Conservation (phyloP, 1,284 basidiomycete species). For the Microbotryum violaceum region DNA sequence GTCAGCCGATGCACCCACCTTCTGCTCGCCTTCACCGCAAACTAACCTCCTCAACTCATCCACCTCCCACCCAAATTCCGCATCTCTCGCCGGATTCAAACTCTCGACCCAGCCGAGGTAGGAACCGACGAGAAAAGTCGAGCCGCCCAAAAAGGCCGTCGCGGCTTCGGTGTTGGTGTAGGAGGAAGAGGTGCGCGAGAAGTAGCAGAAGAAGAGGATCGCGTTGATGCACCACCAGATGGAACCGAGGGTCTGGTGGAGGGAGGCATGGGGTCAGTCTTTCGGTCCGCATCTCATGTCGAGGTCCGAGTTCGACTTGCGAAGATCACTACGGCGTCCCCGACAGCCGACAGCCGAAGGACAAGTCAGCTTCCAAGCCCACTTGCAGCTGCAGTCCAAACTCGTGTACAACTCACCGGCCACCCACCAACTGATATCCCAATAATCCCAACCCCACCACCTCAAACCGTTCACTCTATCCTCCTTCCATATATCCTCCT, state of each 20-base stretch:
- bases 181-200: neutral
- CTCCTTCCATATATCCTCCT: neutral
- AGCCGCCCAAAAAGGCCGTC: slow-evolving; percentile 23
- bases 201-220: slow-evolving; percentile 18
- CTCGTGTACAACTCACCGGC: neutral
- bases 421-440: slow-evolving; percentile 20
- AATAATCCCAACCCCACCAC: slow-evolving; percentile 4
- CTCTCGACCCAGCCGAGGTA: slow-evolving; percentile 26
- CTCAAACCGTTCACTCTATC: neutral
- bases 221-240: slow-evolving; percentile 24
- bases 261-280: neutral
- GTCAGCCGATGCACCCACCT: no score
- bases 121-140: slow-evolving; percentile 15
- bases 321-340: slow-evolving; percentile 1
- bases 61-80: slow-evolving; percentile 15
- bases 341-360: neutral
- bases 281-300: no score
- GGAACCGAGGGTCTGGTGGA: slow-evolving; percentile 19
- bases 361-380: neutral
- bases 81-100: slow-evolving; percentile 17
- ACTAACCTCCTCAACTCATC: slow-evolving; percentile 3
- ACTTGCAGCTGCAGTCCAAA: no score
- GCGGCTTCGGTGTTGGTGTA: slow-evolving; percentile 16
- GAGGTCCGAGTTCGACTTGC: neutral
- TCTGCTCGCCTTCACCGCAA: no score